Percentiles rank a stretch among this genome's conserved stretches.
Evolutionary conservation across 441 rosid genomes (phyloP).

Genomic region (Gossypium gossypioides): DNA sequence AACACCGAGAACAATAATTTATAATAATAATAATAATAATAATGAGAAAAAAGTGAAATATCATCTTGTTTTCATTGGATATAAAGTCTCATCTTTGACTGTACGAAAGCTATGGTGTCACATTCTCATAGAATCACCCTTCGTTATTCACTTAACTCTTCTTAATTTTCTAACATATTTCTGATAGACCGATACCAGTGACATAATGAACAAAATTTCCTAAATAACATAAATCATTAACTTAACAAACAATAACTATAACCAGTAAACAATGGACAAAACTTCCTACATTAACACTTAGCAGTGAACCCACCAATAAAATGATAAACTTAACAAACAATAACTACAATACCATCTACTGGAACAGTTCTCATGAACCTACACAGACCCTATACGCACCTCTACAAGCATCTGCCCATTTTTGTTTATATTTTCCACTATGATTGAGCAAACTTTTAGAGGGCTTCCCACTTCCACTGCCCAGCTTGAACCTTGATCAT

Average conservation of each 20-base stretch:
- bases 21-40: not conserved
- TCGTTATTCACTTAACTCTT: not conserved
- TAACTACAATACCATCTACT: not conserved
- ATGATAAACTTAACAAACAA: constrained; percentile 2
- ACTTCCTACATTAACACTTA: not conserved
- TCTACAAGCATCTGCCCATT: constrained; percentile 82
- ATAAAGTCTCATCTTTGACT: constrained; percentile 1
- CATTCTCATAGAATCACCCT: not conserved
- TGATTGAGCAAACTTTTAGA: constrained; percentile 73
- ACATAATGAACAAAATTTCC: not conserved
- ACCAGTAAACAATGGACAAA: not conserved
- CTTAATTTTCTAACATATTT: not conserved
- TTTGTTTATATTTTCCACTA: constrained; percentile 77
- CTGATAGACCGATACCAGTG: not conserved
- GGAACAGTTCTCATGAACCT: not conserved
- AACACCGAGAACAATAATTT: not conserved
- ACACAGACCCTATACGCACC: constrained; percentile 32
- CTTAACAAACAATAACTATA: not conserved
- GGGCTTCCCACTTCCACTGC: constrained; percentile 91
- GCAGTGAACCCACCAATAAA: not conserved
- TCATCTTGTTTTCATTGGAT: not conserved
- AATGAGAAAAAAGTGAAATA: not conserved
- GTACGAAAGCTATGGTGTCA: not conserved
- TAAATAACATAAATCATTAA: not conserved
- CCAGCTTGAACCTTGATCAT: constrained; percentile 79